Percentiles rank a stretch among this genome's conserved stretches.
Evolutionary conservation across 1,284 basidiomycete species (phyloP).

Genomic region (Marasmius fiardii): DNA sequence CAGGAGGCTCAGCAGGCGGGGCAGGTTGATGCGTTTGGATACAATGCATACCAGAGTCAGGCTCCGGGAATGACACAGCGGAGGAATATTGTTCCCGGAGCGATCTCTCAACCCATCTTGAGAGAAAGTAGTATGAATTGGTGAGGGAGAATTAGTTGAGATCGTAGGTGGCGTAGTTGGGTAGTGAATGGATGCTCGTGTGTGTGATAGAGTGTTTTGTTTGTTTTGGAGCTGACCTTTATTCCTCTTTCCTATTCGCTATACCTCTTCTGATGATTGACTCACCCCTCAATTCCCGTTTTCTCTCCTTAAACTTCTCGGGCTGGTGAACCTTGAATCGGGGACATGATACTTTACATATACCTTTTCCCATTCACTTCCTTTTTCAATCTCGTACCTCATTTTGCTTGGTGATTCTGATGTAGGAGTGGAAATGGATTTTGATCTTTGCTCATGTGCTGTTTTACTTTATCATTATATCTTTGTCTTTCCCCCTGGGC

Average conservation of each 20-base stretch:
- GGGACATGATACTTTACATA: background rate
- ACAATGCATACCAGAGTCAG: constrained; percentile 12
- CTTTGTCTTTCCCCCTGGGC: background rate
- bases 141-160: constrained; percentile 30
- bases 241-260: background rate
- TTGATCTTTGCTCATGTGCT: background rate
- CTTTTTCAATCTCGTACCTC: background rate
- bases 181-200: background rate
- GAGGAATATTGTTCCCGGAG: constrained; percentile 44
- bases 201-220: background rate
- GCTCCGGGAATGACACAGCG: constrained; percentile 42
- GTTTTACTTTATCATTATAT: background rate
- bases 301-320: background rate
- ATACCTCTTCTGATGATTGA: background rate
- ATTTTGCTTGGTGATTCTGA: background rate
- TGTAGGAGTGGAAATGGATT: background rate
- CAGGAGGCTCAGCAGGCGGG: constrained; percentile 23
- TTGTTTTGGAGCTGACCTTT: background rate
- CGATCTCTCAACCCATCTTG: constrained; percentile 66
- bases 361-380: background rate
- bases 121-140: constrained; percentile 73
- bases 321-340: background rate
- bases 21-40: constrained; percentile 26
- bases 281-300: background rate
- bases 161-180: background rate